Conservation (phyloP, 148 eudicot genomes). For the Rhododendron simsii region DNA sequence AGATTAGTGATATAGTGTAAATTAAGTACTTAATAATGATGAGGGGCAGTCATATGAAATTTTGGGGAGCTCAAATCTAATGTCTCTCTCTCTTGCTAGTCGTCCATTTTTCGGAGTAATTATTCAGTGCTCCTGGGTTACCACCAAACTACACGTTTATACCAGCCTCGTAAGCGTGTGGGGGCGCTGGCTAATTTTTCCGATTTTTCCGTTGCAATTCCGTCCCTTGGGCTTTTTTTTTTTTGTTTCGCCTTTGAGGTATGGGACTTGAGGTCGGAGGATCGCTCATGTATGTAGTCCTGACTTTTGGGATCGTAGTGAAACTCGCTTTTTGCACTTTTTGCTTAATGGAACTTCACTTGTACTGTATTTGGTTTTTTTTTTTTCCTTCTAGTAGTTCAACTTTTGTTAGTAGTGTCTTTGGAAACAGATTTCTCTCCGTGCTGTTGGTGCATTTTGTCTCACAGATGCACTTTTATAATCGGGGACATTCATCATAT, state of each 20-base stretch:
- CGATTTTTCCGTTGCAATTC: not conserved
- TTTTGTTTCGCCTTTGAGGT: not conserved
- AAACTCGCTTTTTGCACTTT: too few relatives aligned
- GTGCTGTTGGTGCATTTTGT: not conserved
- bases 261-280: constrained; percentile 8
- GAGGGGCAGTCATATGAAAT: not conserved
- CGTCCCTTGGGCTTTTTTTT: not conserved
- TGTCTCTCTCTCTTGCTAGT: not conserved
- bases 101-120: not conserved
- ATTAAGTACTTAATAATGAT: not conserved
- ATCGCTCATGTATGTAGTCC: not conserved
- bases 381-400: not conserved
- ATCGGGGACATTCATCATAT: not conserved
- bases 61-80: constrained; percentile 8
- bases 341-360: too few relatives aligned
- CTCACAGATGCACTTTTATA: not conserved
- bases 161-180: too few relatives aligned
- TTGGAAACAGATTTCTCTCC: not conserved
- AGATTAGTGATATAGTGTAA: not conserved
- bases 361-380: too few relatives aligned
- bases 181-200: too few relatives aligned
- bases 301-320: not conserved
- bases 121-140: not conserved
- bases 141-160: too few relatives aligned
- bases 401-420: not conserved